Evolutionary conservation across 441 rosid genomes (phyloP), one percentile per base, ranked within the genome.

Genomic region (Eutrema salsugineum): DNA sequence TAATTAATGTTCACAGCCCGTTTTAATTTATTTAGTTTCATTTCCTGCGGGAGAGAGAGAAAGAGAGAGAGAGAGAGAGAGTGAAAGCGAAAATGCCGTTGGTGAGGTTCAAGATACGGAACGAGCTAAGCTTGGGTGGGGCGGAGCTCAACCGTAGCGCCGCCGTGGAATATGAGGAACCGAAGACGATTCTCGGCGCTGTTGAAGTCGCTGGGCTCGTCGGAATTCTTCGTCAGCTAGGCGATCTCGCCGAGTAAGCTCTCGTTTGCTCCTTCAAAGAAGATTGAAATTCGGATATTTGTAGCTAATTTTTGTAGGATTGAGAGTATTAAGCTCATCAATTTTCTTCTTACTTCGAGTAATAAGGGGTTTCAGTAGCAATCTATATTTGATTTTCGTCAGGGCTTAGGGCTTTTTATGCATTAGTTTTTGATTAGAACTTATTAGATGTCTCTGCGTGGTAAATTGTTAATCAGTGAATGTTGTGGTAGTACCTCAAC

Each of bases 161-260:
- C 72, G 63, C 72, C 72, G 88, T 81, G 6, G 74, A 85, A 73
- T 55, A 77, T 14, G 99, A 92, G 35, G 97, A 95, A 77, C 97
- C 99, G 6, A 95, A 92, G 61, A 93, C 89, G 28, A 78, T 91
- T 36, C 90, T 95, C 46, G 92, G 87, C 16, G 93, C 93, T 12
- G 88, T 93, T 53, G 90, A 93, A 39, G 98, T 93, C 6, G 86
- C 98, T 47, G 99, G 98, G 11, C 97, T 95, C 66, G 91, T 93
- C 68, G 99, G 99, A 75, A 89, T 95, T 87, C 90, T 95, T 87
- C 97, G 99, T 43, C 99, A 93, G 73, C 69, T 95, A 51, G 98
- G 99, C 85, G 99, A 95, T 83, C 97, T 94, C 60, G 94, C 97
- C 50, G 96, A 94, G 98, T 94, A 80, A 58, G 96, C 80, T 67